A percentile compares a stretch with the other conserved stretches of the same genome.
phyloP scores from a whole-genome alignment of 1,284 basidiomycete genomes.

The Pseudozyma pruni region DNA sequence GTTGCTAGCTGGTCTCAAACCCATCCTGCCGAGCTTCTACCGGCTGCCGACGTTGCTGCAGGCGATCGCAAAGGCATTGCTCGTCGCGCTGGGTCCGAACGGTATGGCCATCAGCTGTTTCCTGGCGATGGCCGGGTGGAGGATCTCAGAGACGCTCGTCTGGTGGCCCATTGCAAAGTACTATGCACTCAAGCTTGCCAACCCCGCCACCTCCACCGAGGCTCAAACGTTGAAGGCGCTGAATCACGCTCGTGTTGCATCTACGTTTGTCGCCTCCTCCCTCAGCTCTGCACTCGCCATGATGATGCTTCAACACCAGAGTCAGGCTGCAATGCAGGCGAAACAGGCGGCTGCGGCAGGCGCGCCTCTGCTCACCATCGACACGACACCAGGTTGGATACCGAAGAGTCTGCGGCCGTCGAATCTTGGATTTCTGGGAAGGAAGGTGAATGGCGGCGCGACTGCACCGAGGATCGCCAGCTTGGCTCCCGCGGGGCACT shows the following conservation, averaged over 20 bases:
- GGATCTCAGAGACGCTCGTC: conserved; percentile 42
- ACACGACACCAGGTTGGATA: conserved; percentile 40
- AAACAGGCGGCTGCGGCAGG: conserved; percentile 6
- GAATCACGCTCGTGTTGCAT: conserved; percentile 27
- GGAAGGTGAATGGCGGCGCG: conserved; percentile 1
- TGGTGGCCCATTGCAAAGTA: conserved; percentile 53
- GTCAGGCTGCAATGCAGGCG: conserved; percentile 11
- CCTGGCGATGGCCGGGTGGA: conserved; percentile 49
- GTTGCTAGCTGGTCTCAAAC: conserved; percentile 12
- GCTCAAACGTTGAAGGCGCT: conserved; percentile 7
- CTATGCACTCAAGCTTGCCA: conserved; percentile 38
- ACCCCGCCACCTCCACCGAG: conserved; percentile 9
- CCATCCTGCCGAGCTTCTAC: conserved; percentile 30
- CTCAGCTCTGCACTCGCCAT: conserved; percentile 44
- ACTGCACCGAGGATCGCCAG: conserved; percentile 38
- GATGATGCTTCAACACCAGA: conserved; percentile 47
- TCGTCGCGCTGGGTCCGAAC: conserved; percentile 36
- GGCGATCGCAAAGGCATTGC: conserved; percentile 32
- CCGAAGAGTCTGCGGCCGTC: conserved; percentile 24
- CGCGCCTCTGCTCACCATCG: conserved; percentile 24
- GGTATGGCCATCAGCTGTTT: conserved; percentile 54
- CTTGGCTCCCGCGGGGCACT: conserved; percentile 60
- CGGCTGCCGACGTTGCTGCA: conserved; percentile 23
- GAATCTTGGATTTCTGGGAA: conserved; percentile 21
- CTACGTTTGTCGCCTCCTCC: conserved; percentile 51